Base-by-base conservation (phyloP, 2,329 filamentous ascomycete genomes). In the Neobulgaria alba region DNA sequence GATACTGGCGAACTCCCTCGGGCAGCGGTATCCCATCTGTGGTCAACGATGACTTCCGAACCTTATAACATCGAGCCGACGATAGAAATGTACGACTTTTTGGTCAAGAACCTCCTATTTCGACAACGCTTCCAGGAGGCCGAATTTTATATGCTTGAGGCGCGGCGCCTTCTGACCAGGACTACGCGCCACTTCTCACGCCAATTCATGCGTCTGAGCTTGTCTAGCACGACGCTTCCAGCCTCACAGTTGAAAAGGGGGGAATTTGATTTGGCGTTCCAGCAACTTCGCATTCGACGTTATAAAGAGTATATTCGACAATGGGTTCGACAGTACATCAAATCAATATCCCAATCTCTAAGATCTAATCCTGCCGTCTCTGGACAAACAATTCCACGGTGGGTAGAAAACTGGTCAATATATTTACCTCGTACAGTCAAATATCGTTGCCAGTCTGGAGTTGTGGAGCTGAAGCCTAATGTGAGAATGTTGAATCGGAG, bases 1-100 rank as follows among this genome's bases (percentile, higher is more conserved):
- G 19, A 19, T 10, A 12, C n/a, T 23, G 50, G 47, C 9, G 36
- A 48, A 23, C 38, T 58, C 12, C 52, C 52, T 29, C 14, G 33
- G 15, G 29, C 39, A 17, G 45, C 55, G 7, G 46, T 59, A 3
- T 26, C 17, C 5, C 46, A 48, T 38, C 39, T 59, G 15, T 58
- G 55, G 55, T 23, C 35, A 8, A 56, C 48, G 1, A 56, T 59
- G 56, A 52, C 40, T 10, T 53, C 49, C 4, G 42, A 50, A 16
- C 57, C 55, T 8, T 59, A 59, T 40, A 56, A 56, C 14, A 29
- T 57, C 10, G 36, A 46, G 33, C 57, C 57, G 12, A 52, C 45
- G 2, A 39, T 58, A 10, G 33, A 47, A 21, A 55, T 59, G 52
- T 58, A 54, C 33, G 36, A 57, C 19, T 12, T 17, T 5, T 34